phyloP scores from a whole-genome alignment of 2,329 filamentous ascomycete genomes.

The Furcasterigmium sp. region DNA sequence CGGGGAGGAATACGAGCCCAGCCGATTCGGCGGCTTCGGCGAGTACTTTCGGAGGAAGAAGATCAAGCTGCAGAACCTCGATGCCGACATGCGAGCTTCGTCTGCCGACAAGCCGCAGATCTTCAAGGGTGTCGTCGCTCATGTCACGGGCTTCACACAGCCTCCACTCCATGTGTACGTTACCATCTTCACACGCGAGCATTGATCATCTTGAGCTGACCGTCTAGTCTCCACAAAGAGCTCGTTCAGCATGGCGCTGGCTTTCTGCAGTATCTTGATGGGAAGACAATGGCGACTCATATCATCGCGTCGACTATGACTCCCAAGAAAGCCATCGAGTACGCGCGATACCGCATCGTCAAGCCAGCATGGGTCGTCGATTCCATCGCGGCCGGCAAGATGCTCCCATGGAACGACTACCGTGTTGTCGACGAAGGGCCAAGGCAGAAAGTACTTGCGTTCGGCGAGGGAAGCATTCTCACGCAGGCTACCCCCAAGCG shows the following conservation, averaged over 20 bases:
- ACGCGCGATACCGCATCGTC: slow-evolving; percentile 81
- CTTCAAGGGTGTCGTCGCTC: slow-evolving; percentile 84
- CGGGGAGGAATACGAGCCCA: slow-evolving; percentile 87
- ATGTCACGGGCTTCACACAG: slow-evolving; percentile 95
- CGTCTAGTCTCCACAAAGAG: slow-evolving; percentile 64
- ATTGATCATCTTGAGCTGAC: not conserved
- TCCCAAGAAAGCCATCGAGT: slow-evolving; percentile 89
- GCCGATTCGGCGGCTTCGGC: slow-evolving; percentile 79
- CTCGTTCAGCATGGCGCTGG: slow-evolving; percentile 92
- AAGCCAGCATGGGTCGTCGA: slow-evolving; percentile 94
- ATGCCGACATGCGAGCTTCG: slow-evolving; percentile 70
- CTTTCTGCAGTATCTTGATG: slow-evolving; percentile 91
- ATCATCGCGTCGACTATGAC: slow-evolving; percentile 89
- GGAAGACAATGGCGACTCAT: slow-evolving; percentile 91
- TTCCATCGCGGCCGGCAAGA: slow-evolving; percentile 72
- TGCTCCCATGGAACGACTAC: slow-evolving; percentile 84
- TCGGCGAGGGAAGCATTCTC: slow-evolving; percentile 58
- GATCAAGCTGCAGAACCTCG: slow-evolving; percentile 92
- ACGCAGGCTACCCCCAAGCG: slow-evolving; percentile 58
- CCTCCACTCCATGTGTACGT: slow-evolving; percentile 74
- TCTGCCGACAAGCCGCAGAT: slow-evolving; percentile 70
- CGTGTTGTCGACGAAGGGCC: slow-evolving; percentile 80
- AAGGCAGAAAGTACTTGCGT: slow-evolving; percentile 69
- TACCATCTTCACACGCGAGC: not conserved
- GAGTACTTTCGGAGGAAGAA: slow-evolving; percentile 97